Evolutionary conservation across 176 grass and related monocot genomes (phyloP).

Genomic region (Urochloa ruziziensis): DNA sequence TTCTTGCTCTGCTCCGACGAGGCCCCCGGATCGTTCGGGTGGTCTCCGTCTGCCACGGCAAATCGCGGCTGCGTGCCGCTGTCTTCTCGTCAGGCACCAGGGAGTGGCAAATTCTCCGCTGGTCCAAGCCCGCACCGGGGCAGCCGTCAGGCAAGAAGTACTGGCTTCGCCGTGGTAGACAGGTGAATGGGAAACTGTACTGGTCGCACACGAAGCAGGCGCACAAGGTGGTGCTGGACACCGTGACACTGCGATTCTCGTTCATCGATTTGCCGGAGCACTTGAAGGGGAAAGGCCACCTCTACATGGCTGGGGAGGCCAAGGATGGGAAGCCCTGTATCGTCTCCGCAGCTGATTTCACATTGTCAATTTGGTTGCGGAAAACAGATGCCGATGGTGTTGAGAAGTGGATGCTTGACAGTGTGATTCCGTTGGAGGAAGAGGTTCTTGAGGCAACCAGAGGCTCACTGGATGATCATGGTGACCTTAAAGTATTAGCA

Average conservation of each 20-base stretch:
- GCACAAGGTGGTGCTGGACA: not conserved
- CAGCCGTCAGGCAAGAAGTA: not conserved
- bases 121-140: not conserved
- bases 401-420: constrained; percentile 5
- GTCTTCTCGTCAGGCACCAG: not conserved
- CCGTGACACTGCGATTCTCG: not conserved
- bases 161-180: not conserved
- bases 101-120: not conserved
- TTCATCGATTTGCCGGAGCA: not conserved
- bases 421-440: not conserved
- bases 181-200: not conserved
- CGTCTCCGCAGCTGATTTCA: not conserved
- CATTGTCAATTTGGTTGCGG: not conserved
- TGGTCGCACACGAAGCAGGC: not conserved
- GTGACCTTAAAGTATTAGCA: not conserved
- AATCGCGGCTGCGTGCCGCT: not conserved
- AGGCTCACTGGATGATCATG: not conserved
- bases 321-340: not conserved
- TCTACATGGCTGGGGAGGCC: not conserved
- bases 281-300: not conserved
- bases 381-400: not conserved
- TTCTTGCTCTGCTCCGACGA: no score
- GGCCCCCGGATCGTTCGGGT: not conserved
- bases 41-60: not conserved
- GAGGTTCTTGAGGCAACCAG: not conserved